Percentiles rank a stretch among this genome's conserved stretches.
These are phyloP conservation scores for Acanthamoeba sp. DNA, from an alignment of 208 protist genomes.

Conservation along the genomic window DNA sequence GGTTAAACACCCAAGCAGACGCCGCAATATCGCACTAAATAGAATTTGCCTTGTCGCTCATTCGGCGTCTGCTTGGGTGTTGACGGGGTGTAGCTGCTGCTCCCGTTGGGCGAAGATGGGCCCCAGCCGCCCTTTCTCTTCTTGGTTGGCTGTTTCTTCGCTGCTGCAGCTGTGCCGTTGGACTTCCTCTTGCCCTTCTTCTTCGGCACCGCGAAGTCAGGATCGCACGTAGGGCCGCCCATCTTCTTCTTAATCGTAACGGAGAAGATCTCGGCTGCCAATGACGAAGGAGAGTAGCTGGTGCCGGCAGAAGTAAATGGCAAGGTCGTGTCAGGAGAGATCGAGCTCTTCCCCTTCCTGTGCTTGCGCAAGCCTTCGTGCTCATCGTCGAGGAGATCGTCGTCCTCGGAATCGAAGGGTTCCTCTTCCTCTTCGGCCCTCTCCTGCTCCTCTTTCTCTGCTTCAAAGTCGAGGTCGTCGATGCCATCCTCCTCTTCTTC, in stretches of 20 bases:
- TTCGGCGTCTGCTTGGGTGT: neutral
- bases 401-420: neutral
- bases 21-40: too few species aligned
- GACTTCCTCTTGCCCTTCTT: slow-evolving; percentile 2
- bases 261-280: slow-evolving; percentile 19
- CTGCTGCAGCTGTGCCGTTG: neutral
- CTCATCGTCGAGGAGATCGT: neutral
- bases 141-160: slow-evolving; percentile 8
- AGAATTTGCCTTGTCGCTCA: neutral
- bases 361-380: neutral
- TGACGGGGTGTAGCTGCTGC: neutral
- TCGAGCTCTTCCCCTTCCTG: neutral
- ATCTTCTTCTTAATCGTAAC: slow-evolving; percentile 68
- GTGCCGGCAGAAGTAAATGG: neutral
- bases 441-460: neutral
- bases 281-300: neutral
- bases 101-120: neutral
- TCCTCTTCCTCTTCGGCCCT: neutral
- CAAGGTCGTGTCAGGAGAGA: neutral
- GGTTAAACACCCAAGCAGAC: too few species aligned
- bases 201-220: slow-evolving; percentile 19
- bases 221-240: slow-evolving; percentile 40
- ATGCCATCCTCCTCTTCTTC: neutral
- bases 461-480: slow-evolving; percentile 39
- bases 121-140: neutral